A percentile compares a stretch with the other conserved stretches of the same genome.
Conservation (phyloP, 345 rosid genomes). For the Pistacia integerrima region DNA sequence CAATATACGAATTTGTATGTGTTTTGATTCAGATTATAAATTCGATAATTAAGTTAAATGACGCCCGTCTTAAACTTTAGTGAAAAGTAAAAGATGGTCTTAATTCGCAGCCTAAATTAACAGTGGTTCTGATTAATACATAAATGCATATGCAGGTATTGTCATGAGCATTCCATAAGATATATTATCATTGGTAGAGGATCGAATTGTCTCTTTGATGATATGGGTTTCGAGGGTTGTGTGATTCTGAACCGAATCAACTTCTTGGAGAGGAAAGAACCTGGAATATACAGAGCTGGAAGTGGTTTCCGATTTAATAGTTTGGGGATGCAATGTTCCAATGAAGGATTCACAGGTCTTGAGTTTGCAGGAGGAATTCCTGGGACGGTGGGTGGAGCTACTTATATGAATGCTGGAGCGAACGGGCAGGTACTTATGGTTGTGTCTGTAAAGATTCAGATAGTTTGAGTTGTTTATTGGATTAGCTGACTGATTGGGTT, state of each 20-base stretch:
- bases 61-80: not conserved
- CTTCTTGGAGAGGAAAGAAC: slow-evolving; percentile 34
- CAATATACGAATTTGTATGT: not conserved
- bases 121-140: too few species aligned
- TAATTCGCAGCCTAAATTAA: too few species aligned
- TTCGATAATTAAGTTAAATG: not conserved
- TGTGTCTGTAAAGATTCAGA: not conserved
- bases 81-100: not conserved
- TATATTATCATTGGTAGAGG: slow-evolving; percentile 35
- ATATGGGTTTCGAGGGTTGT: slow-evolving; percentile 42
- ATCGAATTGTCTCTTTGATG: slow-evolving; percentile 44
- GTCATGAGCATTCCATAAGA: slow-evolving; percentile 24
- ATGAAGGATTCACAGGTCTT: slow-evolving; percentile 31
- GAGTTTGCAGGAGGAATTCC: slow-evolving; percentile 41
- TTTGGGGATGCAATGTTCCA: slow-evolving; percentile 26
- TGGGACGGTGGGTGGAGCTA: slow-evolving; percentile 34
- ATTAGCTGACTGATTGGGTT: not conserved
- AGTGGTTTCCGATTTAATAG: slow-evolving; percentile 39
- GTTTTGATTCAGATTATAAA: too few species aligned
- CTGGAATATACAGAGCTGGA: slow-evolving; percentile 32
- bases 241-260: slow-evolving; percentile 37
- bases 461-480: not conserved
- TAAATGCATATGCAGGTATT: slow-evolving; percentile 26
- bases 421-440: slow-evolving; percentile 27
- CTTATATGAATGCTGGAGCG: slow-evolving; percentile 41